Base-by-base conservation (phyloP, 768 basidiomycete species). In the Serendipita indica region DNA sequence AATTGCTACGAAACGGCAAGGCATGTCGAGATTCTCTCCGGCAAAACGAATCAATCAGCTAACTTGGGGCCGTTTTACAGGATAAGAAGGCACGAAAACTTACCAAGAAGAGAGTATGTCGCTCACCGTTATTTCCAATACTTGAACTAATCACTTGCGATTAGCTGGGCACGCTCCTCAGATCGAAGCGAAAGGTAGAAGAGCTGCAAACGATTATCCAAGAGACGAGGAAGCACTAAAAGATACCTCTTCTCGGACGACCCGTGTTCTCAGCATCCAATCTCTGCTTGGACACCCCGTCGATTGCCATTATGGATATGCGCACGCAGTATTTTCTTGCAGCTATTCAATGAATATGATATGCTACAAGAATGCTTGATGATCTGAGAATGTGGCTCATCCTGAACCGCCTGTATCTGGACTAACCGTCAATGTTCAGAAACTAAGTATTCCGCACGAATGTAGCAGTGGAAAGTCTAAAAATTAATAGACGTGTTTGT, bases 71-170 rank as follows among this genome's bases (percentile, higher is more conserved):
- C n/a, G 16, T 41, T 54, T 49, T 60, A 43, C 67, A 91, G 91
- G 94, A 99, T 73, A 99, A 99, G 83, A 97, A 94, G 76, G 94
- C 94, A 61, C 81, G 91, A 72, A 98, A 98, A 78, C 77, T 98
- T 79, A 93, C 92, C 66, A 99, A 99, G 84, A 97, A 94, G 79
- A 84, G 92, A 79, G 94, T 96, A 68, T 66, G 84, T 14, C 33
- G n/a, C 3, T 33, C 27, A 12, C 13, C 34, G 3, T 34, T 39
- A 18, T n/a, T 46, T 20, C 13, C 20, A 43, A 10, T 34, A 33
- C 18, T n/a, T 28, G 22, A 12, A 10, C 33, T 12, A n/a, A n/a
- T n/a, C n/a, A n/a, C n/a, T n/a, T n/a, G n/a, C n/a, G n/a, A n/a
- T n/a, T 67, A 92, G 91, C 84, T 99, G 68, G 96, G 96, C 34